phyloP scores from a whole-genome alignment of 1,284 basidiomycete species.

The Sutorius eximius region DNA sequence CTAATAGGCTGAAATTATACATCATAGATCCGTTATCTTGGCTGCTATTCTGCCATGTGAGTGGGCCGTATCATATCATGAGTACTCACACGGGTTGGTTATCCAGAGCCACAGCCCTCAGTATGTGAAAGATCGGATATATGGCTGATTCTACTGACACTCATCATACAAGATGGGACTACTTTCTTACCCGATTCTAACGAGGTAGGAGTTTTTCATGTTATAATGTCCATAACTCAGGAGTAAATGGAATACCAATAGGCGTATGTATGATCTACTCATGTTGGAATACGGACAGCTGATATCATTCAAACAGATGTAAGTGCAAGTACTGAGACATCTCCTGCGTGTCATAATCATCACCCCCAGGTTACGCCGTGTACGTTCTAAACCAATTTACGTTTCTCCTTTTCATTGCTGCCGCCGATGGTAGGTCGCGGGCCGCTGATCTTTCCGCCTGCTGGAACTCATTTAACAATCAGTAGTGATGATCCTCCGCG shows the following conservation, averaged over 20 bases:
- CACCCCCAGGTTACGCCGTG: not conserved
- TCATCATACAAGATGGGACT: not conserved
- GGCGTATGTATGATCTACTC: not conserved
- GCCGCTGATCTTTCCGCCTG: no score
- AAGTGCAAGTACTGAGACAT: not conserved
- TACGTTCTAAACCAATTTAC: not conserved
- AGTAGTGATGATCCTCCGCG: conserved; percentile 16
- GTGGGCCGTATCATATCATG: not conserved
- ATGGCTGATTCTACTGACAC: not conserved
- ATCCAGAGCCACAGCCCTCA: not conserved
- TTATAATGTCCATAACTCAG: not conserved
- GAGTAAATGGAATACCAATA: not conserved
- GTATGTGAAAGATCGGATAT: not conserved
- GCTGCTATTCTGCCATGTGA: conserved; percentile 1
- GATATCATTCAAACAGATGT: not conserved
- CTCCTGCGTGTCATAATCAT: not conserved
- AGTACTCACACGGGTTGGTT: not conserved
- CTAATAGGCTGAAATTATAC: not conserved
- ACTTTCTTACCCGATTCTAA: not conserved
- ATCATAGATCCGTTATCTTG: conserved; percentile 10
- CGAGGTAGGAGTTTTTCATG: not conserved
- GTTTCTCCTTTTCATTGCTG: conserved; percentile 1
- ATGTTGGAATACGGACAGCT: not conserved
- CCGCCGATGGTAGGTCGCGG: conserved; percentile 4
- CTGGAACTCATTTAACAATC: not conserved